Base-by-base conservation (phyloP, 257 asterid species). In the Orobanche coerulescens region DNA sequence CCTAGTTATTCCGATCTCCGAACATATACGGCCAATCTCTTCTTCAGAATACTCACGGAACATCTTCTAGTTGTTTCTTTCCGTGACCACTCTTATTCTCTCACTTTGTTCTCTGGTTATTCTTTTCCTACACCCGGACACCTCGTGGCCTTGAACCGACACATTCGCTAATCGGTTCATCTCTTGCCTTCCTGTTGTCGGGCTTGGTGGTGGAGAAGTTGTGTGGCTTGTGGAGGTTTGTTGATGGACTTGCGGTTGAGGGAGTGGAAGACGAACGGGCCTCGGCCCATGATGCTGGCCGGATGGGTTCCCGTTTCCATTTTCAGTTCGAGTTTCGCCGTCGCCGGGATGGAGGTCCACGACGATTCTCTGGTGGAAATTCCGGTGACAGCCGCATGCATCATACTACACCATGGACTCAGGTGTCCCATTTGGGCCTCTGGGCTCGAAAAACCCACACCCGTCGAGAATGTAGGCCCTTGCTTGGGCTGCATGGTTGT, bases 1-100 rank as follows among this genome's bases (percentile, higher is more conserved):
- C 53, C 4, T 58, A 7, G 19, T n/a, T 11, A 52, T 64, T 22
- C 69, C 69, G 15, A 52, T 25, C 40, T 24, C 30, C 1, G 54
- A 39, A 28, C 62, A 52, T 51, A 64, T 51, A 7, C 14, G 31
- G 13, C 0, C 1, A 15, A 64, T 39, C 5, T 64, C 69, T 39
- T 64, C 62, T 18, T 23, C 39, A 0, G 62, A 40, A 39, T 64
- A 52, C 3, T 64, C 62, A 16, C 31, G 26, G 53, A 64, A 64
- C 61, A 37, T 36, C 62, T 64, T 64, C 69, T 62, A 64, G 12
- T 39, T 26, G 14, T 64, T 64, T 4, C 54, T 36, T 53, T 40
- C 51, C 15, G 69, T 52, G 0, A 51, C 10, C n/a, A 4, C 40
- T 24, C 25, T 36, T 6, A 57, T 5, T 18, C 48, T 57, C 24